Conservation (phyloP, 2,329 filamentous ascomycete genomes). For the Trichophyton simii region DNA sequence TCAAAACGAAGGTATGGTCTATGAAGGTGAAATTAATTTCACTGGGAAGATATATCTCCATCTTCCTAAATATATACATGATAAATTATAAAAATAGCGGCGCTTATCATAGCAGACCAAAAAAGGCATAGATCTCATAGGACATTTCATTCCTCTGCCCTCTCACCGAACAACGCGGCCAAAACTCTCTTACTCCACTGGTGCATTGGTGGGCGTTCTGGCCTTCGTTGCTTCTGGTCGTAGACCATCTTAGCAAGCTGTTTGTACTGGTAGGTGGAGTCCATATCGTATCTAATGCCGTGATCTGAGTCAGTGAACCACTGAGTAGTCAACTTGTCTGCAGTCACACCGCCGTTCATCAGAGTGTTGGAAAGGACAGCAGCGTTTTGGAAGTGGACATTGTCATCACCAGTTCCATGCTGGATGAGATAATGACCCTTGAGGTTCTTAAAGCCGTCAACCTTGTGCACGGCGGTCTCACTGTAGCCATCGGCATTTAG, state of each 20-base stretch:
- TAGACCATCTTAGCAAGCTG: conserved; percentile 49
- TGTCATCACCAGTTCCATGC: conserved; percentile 58
- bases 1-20: no score
- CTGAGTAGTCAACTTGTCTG: conserved; percentile 50
- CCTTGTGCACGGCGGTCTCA: conserved; percentile 45
- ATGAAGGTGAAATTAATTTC: not conserved
- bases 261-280: conserved; percentile 47
- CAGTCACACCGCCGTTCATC: conserved; percentile 46
- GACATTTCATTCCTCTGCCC: not conserved
- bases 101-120: not conserved
- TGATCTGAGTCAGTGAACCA: conserved; percentile 56
- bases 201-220: conserved; percentile 27
- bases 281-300: conserved; percentile 46
- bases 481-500: conserved; percentile 50
- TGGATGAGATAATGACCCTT: conserved; percentile 49
- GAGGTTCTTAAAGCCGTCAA: conserved; percentile 50
- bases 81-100: not conserved
- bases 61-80: not conserved
- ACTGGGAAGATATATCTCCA: not conserved
- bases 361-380: conserved; percentile 51
- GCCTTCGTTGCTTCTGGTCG: conserved; percentile 45
- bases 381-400: conserved; percentile 58
- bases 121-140: not conserved
- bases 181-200: conserved; percentile 36
- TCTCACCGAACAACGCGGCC: not conserved